phyloP scores from a whole-genome alignment of 768 basidiomycete species.

The Psilocybe cyanescens region DNA sequence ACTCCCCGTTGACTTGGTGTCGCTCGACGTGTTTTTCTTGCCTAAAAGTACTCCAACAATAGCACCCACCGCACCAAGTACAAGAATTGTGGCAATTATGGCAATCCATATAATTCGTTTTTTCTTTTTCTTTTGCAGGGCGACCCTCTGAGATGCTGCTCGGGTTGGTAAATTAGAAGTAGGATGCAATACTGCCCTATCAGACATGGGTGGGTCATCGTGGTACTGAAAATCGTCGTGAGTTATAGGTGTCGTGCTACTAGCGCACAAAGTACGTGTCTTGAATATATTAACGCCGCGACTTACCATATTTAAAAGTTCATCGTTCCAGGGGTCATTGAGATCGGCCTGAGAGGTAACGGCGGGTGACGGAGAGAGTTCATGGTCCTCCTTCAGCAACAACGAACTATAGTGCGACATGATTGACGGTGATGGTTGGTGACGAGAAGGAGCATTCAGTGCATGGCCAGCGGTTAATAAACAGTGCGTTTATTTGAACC shows the following conservation, averaged over 20 bases:
- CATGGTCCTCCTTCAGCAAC: constrained; percentile 19
- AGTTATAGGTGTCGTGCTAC: not conserved
- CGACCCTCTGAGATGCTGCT: constrained; percentile 5
- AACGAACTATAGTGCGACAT: constrained; percentile 25
- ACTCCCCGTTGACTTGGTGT: constrained; percentile 10
- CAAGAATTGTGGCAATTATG: constrained; percentile 24
- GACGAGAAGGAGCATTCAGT: not conserved
- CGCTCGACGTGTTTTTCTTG: constrained; percentile 24
- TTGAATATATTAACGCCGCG: not conserved
- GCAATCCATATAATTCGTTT: constrained; percentile 27
- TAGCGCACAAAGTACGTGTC: constrained; percentile 2
- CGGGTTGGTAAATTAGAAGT: not conserved
- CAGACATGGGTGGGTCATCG: not conserved
- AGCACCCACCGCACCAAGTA: constrained; percentile 41
- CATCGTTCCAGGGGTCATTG: constrained; percentile 24
- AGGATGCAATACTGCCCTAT: not conserved
- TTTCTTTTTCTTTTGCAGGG: constrained; percentile 15
- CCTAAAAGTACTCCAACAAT: constrained; percentile 37
- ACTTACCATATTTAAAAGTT: constrained; percentile 26
- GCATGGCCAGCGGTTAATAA: not conserved
- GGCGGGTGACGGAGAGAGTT: constrained; percentile 9
- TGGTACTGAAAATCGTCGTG: not conserved
- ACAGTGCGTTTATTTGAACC: not conserved
- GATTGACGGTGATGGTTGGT: constrained; percentile 2
- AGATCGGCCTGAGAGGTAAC: constrained; percentile 12